Evolutionary conservation across 2,329 filamentous ascomycete genomes (phyloP).

Genomic region (Coniochaeta pulveracea): DNA sequence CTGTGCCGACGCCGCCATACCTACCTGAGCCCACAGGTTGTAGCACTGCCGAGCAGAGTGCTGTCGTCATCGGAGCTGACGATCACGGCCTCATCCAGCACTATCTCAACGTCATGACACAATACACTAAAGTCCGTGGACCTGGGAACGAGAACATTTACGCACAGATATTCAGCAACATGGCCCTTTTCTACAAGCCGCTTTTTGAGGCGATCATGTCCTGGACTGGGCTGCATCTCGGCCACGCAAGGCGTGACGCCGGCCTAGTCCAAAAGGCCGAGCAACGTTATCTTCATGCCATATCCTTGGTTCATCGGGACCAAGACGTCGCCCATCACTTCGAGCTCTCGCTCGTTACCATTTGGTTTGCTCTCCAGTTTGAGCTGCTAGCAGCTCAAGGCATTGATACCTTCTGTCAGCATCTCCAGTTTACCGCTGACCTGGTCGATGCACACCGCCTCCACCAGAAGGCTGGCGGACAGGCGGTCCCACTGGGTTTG

Average conservation of each 20-base stretch:
- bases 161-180: slow-evolving; percentile 12
- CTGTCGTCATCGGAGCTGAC: slow-evolving; percentile 8
- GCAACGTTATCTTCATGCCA: slow-evolving; percentile 9
- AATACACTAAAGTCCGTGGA: slow-evolving; percentile 10
- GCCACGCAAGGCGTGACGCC: slow-evolving; percentile 8
- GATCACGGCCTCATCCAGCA: slow-evolving; percentile 12
- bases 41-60: slow-evolving; percentile 6
- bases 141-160: slow-evolving; percentile 12
- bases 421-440: slow-evolving; percentile 11
- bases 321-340: slow-evolving; percentile 10
- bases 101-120: slow-evolving; percentile 12
- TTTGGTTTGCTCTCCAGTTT: slow-evolving; percentile 12
- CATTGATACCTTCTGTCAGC: slow-evolving; percentile 8
- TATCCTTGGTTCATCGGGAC: slow-evolving; percentile 8
- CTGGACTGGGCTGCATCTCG: slow-evolving; percentile 11
- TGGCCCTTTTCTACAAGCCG: slow-evolving; percentile 11
- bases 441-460: slow-evolving; percentile 11
- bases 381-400: slow-evolving; percentile 11
- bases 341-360: slow-evolving; percentile 11
- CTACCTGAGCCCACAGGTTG: slow-evolving; percentile 4
- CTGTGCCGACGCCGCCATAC: too few relatives aligned
- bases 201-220: slow-evolving; percentile 10
- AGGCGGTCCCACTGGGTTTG: slow-evolving; percentile 8
- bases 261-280: slow-evolving; percentile 9
- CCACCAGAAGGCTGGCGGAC: slow-evolving; percentile 9